A percentile compares a stretch with the other conserved stretches of the same genome.
Evolutionary conservation across 2,329 filamentous ascomycete species (phyloP).

Genomic region (Fusarium sp.): DNA sequence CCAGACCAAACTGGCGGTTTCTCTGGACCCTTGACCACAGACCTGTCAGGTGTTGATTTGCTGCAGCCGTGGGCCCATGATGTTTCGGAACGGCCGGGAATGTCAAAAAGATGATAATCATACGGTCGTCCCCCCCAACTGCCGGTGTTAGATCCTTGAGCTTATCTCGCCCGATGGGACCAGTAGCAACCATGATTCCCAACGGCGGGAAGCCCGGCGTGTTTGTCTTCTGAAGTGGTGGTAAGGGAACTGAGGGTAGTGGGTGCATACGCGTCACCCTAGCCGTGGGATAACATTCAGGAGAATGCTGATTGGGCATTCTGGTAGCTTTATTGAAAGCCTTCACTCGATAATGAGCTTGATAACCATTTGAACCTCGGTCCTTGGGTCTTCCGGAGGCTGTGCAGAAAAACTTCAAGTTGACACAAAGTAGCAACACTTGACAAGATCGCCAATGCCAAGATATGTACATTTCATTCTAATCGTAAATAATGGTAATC

Average conservation of each 20-base stretch:
- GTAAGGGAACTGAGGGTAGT: background rate
- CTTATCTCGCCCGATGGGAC: background rate
- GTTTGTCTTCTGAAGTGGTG: background rate
- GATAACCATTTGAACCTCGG: background rate
- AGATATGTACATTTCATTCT: constrained; percentile 14
- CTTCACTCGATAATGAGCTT: background rate
- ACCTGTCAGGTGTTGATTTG: background rate
- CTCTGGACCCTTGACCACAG: background rate
- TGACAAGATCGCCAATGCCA: background rate
- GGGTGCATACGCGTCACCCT: background rate
- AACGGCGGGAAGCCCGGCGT: background rate
- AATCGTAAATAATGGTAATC: constrained; percentile 1
- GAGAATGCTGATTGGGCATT: background rate
- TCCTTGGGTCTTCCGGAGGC: background rate
- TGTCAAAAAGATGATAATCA: background rate
- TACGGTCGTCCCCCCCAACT: background rate
- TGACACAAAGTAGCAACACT: background rate
- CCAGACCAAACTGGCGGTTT: background rate
- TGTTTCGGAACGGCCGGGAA: background rate
- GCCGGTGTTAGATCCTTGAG: background rate
- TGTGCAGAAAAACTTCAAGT: background rate
- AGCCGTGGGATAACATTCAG: background rate
- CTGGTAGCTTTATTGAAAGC: background rate
- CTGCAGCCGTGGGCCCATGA: background rate
- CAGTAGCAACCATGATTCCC: background rate